phyloP scores from a whole-genome alignment of 1,284 basidiomycete species.

The Pseudozyma tsukubaensis region DNA sequence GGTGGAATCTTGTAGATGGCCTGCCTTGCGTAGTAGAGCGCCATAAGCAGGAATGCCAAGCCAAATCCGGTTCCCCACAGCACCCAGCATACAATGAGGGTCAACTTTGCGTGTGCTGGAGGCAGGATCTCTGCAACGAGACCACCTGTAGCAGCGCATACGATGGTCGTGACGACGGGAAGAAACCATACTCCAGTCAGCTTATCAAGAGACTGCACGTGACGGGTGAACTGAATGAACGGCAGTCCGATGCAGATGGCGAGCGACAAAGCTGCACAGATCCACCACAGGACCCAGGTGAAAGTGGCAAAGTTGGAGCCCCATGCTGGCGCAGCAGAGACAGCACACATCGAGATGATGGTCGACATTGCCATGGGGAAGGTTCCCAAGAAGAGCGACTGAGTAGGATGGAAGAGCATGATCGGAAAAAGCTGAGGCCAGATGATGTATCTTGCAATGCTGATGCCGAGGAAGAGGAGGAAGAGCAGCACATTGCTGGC shows the following conservation, averaged over 20 bases:
- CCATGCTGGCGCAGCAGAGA: slow-evolving; percentile 69
- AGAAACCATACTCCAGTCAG: slow-evolving; percentile 71
- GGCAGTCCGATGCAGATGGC: slow-evolving; percentile 76
- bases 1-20: slow-evolving; percentile 70
- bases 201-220: slow-evolving; percentile 73
- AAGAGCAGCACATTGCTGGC: slow-evolving; percentile 78
- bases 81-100: slow-evolving; percentile 72
- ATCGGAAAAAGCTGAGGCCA: slow-evolving; percentile 74
- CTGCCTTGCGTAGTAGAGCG: slow-evolving; percentile 74
- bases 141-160: slow-evolving; percentile 77
- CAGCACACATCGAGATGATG: slow-evolving; percentile 74
- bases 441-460: slow-evolving; percentile 72
- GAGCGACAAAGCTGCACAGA: slow-evolving; percentile 75
- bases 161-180: slow-evolving; percentile 79
- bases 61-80: slow-evolving; percentile 71
- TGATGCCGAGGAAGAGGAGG: slow-evolving; percentile 71
- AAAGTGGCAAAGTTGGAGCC: slow-evolving; percentile 74
- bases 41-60: slow-evolving; percentile 74
- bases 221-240: slow-evolving; percentile 77
- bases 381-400: slow-evolving; percentile 78
- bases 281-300: slow-evolving; percentile 81
- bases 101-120: slow-evolving; percentile 72
- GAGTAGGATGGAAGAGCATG: slow-evolving; percentile 75
- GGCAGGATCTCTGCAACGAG: slow-evolving; percentile 74
- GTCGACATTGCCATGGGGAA: slow-evolving; percentile 80